A percentile compares a stretch with the other conserved stretches of the same genome.
These are phyloP conservation scores for Yamadazyma olivae DNA, from an alignment of 805 yeast species.

Conservation along the genomic window DNA sequence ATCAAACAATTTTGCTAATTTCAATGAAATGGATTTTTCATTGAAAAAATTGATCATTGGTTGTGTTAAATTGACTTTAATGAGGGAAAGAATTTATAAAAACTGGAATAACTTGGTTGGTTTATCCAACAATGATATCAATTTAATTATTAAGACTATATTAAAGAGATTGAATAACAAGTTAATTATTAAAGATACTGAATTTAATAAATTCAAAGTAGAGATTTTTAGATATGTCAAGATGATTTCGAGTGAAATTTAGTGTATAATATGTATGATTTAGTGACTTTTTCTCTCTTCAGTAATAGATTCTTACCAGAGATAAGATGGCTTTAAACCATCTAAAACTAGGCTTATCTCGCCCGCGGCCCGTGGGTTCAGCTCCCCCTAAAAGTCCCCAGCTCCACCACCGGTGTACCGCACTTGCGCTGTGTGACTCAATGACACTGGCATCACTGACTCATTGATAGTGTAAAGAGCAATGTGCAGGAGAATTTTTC, in stretches of 20 bases:
- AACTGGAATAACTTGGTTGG: slow-evolving; percentile 40
- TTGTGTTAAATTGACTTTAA: slow-evolving; percentile 36
- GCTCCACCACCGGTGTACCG: too few species aligned
- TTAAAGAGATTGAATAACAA: slow-evolving; percentile 41
- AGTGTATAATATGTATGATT: neutral
- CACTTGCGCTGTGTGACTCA: too few species aligned
- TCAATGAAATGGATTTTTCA: slow-evolving; percentile 42
- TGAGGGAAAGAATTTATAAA: slow-evolving; percentile 22
- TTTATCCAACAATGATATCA: slow-evolving; percentile 32
- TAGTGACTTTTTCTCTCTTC: too few species aligned
- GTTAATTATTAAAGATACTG: slow-evolving; percentile 33
- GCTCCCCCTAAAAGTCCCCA: too few species aligned
- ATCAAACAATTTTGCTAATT: slow-evolving; percentile 42
- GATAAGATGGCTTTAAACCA: too few species aligned
- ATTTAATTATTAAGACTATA: slow-evolving; percentile 31
- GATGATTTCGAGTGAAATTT: slow-evolving; percentile 26
- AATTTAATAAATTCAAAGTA: slow-evolving; percentile 32
- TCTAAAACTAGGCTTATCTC: too few species aligned
- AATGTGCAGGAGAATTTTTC: too few species aligned
- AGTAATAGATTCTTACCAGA: too few species aligned
- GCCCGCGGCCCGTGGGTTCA: too few species aligned
- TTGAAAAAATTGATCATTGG: slow-evolving; percentile 40
- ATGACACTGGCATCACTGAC: too few species aligned
- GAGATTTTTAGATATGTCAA: slow-evolving; percentile 42
- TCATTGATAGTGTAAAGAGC: too few species aligned